Evolutionary conservation across 2,329 filamentous ascomycete genomes (phyloP).

Genomic region (Huntiella moniliformis): DNA sequence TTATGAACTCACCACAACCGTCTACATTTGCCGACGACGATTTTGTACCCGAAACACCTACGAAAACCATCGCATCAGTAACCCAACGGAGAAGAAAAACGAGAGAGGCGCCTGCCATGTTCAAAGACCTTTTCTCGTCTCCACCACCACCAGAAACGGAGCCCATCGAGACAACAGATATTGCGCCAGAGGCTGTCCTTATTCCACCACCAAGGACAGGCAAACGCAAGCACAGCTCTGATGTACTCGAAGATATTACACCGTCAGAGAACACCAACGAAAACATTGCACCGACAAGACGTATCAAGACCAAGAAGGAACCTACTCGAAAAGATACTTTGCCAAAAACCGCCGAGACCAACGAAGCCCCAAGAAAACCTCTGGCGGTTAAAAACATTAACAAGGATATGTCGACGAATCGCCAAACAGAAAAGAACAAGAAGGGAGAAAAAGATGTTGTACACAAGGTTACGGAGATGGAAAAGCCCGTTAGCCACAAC

Average conservation of each 20-base stretch:
- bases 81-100: too few species aligned
- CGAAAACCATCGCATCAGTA: not conserved
- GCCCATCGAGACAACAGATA: not conserved
- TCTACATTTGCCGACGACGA: constrained; percentile 40
- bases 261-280: constrained; percentile 5
- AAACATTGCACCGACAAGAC: constrained; percentile 13
- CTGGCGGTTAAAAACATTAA: constrained; percentile 41
- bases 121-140: too few species aligned
- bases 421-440: constrained; percentile 3
- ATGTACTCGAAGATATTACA: not conserved
- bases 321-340: constrained; percentile 25
- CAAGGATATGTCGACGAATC: constrained; percentile 26
- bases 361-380: constrained; percentile 24
- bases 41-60: constrained; percentile 9
- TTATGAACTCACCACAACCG: constrained; percentile 45
- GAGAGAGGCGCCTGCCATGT: too few species aligned
- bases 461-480: not conserved
- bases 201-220: constrained; percentile 3
- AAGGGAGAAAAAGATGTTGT: not conserved
- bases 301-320: constrained; percentile 27
- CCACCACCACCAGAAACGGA: not conserved
- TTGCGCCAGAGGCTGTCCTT: not conserved
- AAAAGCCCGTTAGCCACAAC: not conserved
- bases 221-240: constrained; percentile 9
- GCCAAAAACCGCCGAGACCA: constrained; percentile 14